These are phyloP conservation scores for Leishmania braziliensis DNA, from an alignment of 208 protist species.

Conservation along the genomic window DNA sequence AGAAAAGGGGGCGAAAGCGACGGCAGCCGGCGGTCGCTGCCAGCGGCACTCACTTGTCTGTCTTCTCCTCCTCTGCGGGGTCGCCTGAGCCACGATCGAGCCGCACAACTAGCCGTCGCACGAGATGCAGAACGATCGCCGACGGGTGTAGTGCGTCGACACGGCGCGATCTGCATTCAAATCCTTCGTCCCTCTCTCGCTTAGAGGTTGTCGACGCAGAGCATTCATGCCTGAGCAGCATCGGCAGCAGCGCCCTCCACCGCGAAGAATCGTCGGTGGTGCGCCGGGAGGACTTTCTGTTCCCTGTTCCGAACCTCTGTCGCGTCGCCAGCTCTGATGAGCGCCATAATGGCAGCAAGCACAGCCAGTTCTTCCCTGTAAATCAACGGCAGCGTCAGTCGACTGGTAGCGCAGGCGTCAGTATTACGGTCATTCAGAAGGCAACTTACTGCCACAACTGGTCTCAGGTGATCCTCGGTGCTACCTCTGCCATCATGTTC, in stretches of 20 bases:
- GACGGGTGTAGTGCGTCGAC: neutral
- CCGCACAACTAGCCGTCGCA: neutral
- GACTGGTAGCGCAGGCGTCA: neutral
- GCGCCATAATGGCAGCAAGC: neutral
- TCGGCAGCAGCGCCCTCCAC: neutral
- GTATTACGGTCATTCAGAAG: neutral
- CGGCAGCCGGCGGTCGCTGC: neutral
- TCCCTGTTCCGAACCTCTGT: neutral
- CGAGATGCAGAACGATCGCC: neutral
- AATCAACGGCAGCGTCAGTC: neutral
- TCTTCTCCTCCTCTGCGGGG: neutral
- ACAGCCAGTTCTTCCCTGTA: neutral
- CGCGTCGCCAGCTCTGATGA: neutral
- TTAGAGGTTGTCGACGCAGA: neutral
- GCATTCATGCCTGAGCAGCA: neutral
- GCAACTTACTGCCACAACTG: constrained; percentile 36
- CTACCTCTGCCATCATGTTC: constrained; percentile 61
- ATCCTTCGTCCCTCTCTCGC: neutral
- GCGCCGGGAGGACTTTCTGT: neutral
- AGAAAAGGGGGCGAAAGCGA: neutral
- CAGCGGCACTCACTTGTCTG: neutral
- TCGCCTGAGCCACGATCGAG: neutral
- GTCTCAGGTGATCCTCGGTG: constrained; percentile 49
- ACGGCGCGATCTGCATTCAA: neutral
- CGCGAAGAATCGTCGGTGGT: constrained; percentile 9